Evolutionary conservation across 495 filamentous ascomycete genomes (phyloP), one percentile per base, ranked within the genome.

Genomic region (Penicillium odoratum): DNA sequence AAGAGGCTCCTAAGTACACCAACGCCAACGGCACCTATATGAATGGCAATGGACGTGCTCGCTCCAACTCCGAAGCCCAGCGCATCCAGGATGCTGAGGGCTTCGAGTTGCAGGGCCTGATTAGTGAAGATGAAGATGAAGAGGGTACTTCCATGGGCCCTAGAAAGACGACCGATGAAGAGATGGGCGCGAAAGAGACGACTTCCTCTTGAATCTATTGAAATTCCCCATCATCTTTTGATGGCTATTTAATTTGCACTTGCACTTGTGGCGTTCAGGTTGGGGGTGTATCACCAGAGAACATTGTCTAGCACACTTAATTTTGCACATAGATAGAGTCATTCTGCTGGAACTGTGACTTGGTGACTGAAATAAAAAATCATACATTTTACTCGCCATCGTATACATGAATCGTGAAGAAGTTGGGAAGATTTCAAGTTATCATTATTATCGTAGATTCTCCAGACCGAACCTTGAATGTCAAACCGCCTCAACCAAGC

Each of bases 71-170:
- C 59, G 74, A 84, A 60, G 60, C 75, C 61, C 74, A 82, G 82
- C 77, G 69, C 26, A 73, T 80, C 46, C 71, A 74, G 15, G 94
- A 97, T 68, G 93, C 90, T 0, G 88, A 95, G 69, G 89, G 93
- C 58, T 97, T 96, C 67, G 93, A 97, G 72, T 78, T 97, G 0
- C 89, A 93, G 51, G 93, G 92, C 0, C 74, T 98, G 28, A 94
- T 97, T 63, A 93, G 86, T 38, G 93, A 96, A 46, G 90, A 93
- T 18, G 78, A 79, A 42, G 74, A 77, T 25, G 75, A 75, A 42
- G 64, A 53, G 16, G 28, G 26, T 5, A 57, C 61, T 4, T 52
- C 60, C 8, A 57, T 69, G 58, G 69, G 68, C 0, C 68, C 69
- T 10, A 70, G 65, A 45, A 76, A 72, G 54, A 48, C 51, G 4